phyloP scores from a whole-genome alignment of 2,329 filamentous ascomycete genomes.

The Diaporthe longicolla region DNA sequence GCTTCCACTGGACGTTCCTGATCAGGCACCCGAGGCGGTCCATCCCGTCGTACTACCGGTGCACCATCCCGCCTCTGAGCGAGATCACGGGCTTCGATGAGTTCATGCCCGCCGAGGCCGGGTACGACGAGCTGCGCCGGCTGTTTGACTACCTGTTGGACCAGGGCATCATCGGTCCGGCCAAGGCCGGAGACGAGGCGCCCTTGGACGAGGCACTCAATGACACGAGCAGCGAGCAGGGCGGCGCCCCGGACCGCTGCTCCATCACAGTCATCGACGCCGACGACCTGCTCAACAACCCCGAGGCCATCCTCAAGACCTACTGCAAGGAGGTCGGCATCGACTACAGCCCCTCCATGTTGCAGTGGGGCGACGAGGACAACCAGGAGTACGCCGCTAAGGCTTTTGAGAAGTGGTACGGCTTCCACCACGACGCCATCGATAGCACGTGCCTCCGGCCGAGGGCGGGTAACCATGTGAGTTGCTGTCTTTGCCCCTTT shows the following conservation, averaged over 20 bases:
- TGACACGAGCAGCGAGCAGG: conserved; percentile 40
- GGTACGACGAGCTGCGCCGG: conserved; percentile 88
- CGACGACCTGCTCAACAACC: conserved; percentile 92
- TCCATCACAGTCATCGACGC: conserved; percentile 89
- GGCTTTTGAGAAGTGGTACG: conserved; percentile 96
- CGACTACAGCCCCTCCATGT: conserved; percentile 82
- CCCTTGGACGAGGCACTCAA: conserved; percentile 46
- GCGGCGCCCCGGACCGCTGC: conserved; percentile 16
- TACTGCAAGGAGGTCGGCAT: conserved; percentile 89
- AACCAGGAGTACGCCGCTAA: conserved; percentile 77
- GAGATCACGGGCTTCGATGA: conserved; percentile 86
- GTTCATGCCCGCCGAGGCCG: conserved; percentile 90
- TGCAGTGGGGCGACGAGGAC: conserved; percentile 85
- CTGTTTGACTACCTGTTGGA: conserved; percentile 87
- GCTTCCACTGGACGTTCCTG: conserved; percentile 95
- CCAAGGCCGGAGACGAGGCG: conserved; percentile 63
- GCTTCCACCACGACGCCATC: conserved; percentile 96
- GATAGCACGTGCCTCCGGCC: conserved; percentile 83
- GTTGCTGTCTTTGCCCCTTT: conserved; percentile 45
- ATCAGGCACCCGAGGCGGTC: conserved; percentile 95
- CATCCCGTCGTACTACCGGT: conserved; percentile 95
- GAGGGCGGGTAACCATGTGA: conserved; percentile 73
- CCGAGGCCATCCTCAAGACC: conserved; percentile 78
- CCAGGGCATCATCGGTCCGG: conserved; percentile 78
- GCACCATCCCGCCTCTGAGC: conserved; percentile 89